Evolutionary conservation across 352 stramenopile genomes (phyloP), one percentile per base, ranked within the genome.

Genomic region (Phytophthora meadii): DNA sequence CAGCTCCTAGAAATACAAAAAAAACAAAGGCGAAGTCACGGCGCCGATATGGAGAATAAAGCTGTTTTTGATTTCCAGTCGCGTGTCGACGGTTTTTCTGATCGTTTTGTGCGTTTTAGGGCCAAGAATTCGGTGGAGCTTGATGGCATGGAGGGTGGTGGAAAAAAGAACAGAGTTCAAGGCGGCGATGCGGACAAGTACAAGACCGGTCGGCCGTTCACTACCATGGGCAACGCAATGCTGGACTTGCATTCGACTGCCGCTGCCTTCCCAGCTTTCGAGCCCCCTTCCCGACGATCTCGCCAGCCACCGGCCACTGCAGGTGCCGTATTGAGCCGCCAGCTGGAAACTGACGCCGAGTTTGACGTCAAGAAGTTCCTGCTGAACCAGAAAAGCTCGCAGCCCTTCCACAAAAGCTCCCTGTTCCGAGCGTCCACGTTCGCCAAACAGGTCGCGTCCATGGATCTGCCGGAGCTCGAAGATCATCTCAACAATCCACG

Each of bases 311-410:
- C 50, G 12, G 45, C 25, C 5, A 67, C 50, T 25, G 48, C 54
- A 42, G 51, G 45, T 4, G 28, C 44, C 12, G 17, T 50, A 8
- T 60, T 36, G 9, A 51, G 51, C 8, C 39, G 28, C 1, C 39
- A 52, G 6, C 27, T 40, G 27, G 52, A 30, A 40, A 41, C 49
- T 4, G 51, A 66, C n/a, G 54, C 44, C 11, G 77, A 87, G 24
- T 92, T 92, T 24, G 76, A 92, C 25, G 81, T 90, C 24, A 77
- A 67, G 49, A 81, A 84, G 44, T 90, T 92, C 40, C 54, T 92
- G 3, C 47, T 91, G 3, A 67, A 90, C 32, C 82, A 94, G 56
- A 91, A 90, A 36, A 55, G 52, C 10, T 46, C 65, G 1, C 77
- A 82, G 37, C 72, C 79, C 14, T 68, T 90, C 1, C 78, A 91